A percentile compares a stretch with the other conserved stretches of the same genome.
Evolutionary conservation across 2,329 filamentous ascomycete genomes (phyloP).

Genomic region (Aspergillus udagawae): DNA sequence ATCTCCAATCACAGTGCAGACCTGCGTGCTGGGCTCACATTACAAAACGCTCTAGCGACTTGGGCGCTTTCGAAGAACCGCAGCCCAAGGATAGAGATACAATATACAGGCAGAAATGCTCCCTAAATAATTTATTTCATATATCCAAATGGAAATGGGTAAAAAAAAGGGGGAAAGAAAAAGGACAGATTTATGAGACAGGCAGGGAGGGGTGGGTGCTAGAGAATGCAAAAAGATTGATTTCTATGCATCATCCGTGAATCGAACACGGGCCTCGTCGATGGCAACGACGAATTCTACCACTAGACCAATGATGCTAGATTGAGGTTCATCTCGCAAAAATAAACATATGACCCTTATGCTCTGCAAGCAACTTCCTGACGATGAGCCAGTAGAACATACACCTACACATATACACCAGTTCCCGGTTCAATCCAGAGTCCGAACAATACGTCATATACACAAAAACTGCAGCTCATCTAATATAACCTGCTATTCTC

Average conservation of each 20-base stretch:
- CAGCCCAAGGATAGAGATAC: not conserved
- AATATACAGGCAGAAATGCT: no score
- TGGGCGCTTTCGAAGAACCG: not conserved
- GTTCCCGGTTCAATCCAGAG: no score
- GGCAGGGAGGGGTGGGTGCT: not conserved
- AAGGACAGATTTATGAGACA: no score
- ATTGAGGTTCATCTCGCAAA: rapidly evolving
- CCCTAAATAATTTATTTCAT: not conserved
- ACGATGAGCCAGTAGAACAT: no score
- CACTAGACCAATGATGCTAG: slow-evolving; percentile 40
- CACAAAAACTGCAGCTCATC: not conserved
- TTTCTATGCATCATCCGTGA: slow-evolving; percentile 39
- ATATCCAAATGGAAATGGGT: not conserved
- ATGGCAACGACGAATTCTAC: slow-evolving; percentile 43
- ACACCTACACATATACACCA: no score
- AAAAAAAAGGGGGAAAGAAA: not conserved
- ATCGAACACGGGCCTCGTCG: slow-evolving; percentile 44
- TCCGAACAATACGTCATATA: not conserved
- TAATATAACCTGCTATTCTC: slow-evolving; percentile 24
- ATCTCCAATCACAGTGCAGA: not conserved
- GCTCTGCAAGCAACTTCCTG: no score
- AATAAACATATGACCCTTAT: not conserved
- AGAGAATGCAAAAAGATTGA: slow-evolving; percentile 11
- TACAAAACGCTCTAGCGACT: no score
- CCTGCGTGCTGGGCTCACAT: no score